Evolutionary conservation across 1,139 yeast genomes (phyloP).

Genomic region (Ogataea hybrid): DNA sequence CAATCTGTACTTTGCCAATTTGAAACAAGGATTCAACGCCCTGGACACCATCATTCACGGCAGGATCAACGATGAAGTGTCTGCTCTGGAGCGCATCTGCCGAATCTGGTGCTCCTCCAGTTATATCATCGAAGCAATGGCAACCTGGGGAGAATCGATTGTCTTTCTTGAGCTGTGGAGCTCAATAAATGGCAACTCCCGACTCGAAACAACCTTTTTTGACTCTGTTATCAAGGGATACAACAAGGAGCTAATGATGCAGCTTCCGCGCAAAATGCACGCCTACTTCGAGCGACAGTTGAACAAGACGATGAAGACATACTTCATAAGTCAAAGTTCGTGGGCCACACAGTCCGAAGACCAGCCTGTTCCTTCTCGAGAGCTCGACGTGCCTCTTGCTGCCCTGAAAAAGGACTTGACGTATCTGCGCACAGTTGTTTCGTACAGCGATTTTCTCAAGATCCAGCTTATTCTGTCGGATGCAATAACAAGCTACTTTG

Average conservation of each 20-base stretch:
- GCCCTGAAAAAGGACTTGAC: slow-evolving; percentile 39
- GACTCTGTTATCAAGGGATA: slow-evolving; percentile 52
- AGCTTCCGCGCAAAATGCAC: slow-evolving; percentile 41
- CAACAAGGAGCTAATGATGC: slow-evolving; percentile 34
- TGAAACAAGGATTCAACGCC: slow-evolving; percentile 46
- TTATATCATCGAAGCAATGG: slow-evolving; percentile 50
- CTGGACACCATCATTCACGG: slow-evolving; percentile 43
- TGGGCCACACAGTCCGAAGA: slow-evolving; percentile 6
- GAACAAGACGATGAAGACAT: slow-evolving; percentile 47
- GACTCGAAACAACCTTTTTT: slow-evolving; percentile 44
- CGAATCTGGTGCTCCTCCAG: slow-evolving; percentile 61
- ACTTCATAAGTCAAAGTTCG: slow-evolving; percentile 41
- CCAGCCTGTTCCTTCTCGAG: slow-evolving; percentile 27
- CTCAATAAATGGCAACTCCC: slow-evolving; percentile 22
- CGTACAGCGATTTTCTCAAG: slow-evolving; percentile 24
- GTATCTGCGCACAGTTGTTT: slow-evolving; percentile 35
- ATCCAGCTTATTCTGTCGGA: slow-evolving; percentile 42
- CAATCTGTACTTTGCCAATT: slow-evolving; percentile 54
- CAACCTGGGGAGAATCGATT: slow-evolving; percentile 63
- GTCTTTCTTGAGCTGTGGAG: slow-evolving; percentile 64
- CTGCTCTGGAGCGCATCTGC: slow-evolving; percentile 52
- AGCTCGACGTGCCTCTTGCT: slow-evolving; percentile 38
- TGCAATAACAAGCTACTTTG: slow-evolving; percentile 41
- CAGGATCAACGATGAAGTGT: slow-evolving; percentile 33
- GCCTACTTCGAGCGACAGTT: slow-evolving; percentile 51